These are phyloP conservation scores for Sherardia arvensis DNA, from an alignment of 257 asterid genomes.

Conservation along the genomic window DNA sequence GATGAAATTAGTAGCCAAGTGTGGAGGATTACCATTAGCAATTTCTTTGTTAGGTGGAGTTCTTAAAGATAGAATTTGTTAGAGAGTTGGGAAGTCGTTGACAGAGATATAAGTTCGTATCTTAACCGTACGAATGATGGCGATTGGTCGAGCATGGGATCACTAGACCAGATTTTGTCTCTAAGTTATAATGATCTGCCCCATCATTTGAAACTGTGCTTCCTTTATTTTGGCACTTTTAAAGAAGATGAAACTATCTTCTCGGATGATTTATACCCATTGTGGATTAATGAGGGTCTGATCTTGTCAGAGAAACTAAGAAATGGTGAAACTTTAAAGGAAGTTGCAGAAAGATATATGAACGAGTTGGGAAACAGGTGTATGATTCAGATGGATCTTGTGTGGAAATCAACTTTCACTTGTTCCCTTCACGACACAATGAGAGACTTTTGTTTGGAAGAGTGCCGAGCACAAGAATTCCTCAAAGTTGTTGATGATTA, in stretches of 20 bases:
- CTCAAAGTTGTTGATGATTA: background rate
- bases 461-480: slow-evolving; percentile 5
- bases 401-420: too few species aligned
- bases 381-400: background rate
- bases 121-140: background rate
- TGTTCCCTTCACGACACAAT: slow-evolving; percentile 5
- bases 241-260: background rate
- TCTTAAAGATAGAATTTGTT: slow-evolving; percentile 7
- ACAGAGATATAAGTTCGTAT: background rate
- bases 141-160: background rate
- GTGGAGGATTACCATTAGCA: slow-evolving; percentile 35
- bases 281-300: background rate
- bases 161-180: background rate
- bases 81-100: slow-evolving; percentile 7
- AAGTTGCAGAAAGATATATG: background rate
- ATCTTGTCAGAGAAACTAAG: background rate
- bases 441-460: slow-evolving; percentile 9
- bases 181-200: background rate
- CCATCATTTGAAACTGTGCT: background rate
- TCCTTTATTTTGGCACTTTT: background rate
- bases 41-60: slow-evolving; percentile 35
- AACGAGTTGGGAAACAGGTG: background rate
- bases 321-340: background rate
- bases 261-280: background rate
- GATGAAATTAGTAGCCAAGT: slow-evolving; percentile 7